Percentiles rank a stretch among this genome's conserved stretches.
Evolutionary conservation across 2,329 filamentous ascomycete species (phyloP).

Genomic region (Pseudogymnoascus sp.): DNA sequence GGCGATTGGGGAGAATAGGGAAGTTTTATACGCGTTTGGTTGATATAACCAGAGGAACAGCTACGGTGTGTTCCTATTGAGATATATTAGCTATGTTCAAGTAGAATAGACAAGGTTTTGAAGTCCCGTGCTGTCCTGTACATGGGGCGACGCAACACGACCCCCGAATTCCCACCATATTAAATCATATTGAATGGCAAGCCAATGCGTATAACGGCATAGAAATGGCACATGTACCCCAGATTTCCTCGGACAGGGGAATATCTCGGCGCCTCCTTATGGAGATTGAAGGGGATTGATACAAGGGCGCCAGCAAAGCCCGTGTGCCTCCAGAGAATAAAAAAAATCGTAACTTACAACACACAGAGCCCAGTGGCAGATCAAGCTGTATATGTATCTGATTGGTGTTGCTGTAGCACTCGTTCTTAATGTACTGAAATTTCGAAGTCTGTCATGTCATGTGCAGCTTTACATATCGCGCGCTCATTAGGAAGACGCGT

Average conservation of each 20-base stretch:
- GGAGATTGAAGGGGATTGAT: not conserved
- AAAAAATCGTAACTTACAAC: not conserved
- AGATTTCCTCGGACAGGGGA: not conserved
- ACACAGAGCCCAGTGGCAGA: not conserved
- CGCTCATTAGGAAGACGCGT: slow-evolving; percentile 1
- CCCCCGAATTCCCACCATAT: not conserved
- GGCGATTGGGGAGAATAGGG: not conserved
- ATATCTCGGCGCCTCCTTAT: not conserved
- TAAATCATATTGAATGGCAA: not conserved
- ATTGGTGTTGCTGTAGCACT: not conserved
- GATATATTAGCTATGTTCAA: not conserved
- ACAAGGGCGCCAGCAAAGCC: not conserved
- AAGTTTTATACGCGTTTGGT: not conserved
- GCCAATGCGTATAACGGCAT: not conserved
- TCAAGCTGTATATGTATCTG: not conserved
- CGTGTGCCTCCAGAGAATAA: not conserved
- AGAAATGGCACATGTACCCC: not conserved
- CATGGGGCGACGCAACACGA: not conserved
- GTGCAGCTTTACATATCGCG: not conserved
- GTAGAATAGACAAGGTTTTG: not conserved
- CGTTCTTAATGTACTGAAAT: not conserved
- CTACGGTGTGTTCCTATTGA: not conserved
- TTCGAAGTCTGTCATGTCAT: slow-evolving; percentile 4
- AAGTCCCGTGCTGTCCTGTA: no score
- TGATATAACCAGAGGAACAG: not conserved